Evolutionary conservation across 495 filamentous ascomycete genomes (phyloP).

Genomic region (Elaphomyces granulatus): DNA sequence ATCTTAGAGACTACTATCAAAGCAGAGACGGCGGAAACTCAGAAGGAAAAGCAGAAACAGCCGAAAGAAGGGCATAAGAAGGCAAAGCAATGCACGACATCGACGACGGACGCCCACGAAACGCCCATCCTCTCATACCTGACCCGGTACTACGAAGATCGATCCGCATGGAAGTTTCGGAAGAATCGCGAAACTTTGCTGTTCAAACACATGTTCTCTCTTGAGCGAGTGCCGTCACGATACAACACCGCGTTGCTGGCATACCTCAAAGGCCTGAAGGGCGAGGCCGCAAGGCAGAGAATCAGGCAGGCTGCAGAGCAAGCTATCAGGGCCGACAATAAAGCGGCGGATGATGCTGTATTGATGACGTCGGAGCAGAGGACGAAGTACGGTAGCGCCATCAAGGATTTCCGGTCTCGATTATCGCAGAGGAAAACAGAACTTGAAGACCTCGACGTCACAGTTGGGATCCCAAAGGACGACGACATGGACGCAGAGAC

Average conservation of each 20-base stretch:
- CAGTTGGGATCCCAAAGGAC: slow-evolving; percentile 3
- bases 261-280: slow-evolving; percentile 61
- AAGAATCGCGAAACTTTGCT: slow-evolving; percentile 73
- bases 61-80: slow-evolving; percentile 22
- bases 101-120: slow-evolving; percentile 17
- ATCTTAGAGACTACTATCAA: slow-evolving; percentile 28
- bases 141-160: slow-evolving; percentile 48
- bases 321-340: slow-evolving; percentile 33
- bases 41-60: slow-evolving; percentile 25
- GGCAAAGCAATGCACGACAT: slow-evolving; percentile 7
- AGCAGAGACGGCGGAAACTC: slow-evolving; percentile 8
- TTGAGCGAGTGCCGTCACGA: slow-evolving; percentile 46
- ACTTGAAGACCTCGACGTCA: slow-evolving; percentile 13
- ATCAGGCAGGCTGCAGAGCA: slow-evolving; percentile 47
- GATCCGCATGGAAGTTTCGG: slow-evolving; percentile 76
- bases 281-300: slow-evolving; percentile 42
- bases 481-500: slow-evolving; percentile 29
- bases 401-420: slow-evolving; percentile 28
- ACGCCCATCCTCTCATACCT: slow-evolving; percentile 61
- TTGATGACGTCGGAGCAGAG: slow-evolving; percentile 26
- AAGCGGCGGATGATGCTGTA: slow-evolving; percentile 8
- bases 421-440: slow-evolving; percentile 19
- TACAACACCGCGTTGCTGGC: slow-evolving; percentile 48
- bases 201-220: slow-evolving; percentile 65
- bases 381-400: slow-evolving; percentile 42